Conservation (phyloP, 176 grass and related monocot genomes). For the Neostapfia colusana region DNA sequence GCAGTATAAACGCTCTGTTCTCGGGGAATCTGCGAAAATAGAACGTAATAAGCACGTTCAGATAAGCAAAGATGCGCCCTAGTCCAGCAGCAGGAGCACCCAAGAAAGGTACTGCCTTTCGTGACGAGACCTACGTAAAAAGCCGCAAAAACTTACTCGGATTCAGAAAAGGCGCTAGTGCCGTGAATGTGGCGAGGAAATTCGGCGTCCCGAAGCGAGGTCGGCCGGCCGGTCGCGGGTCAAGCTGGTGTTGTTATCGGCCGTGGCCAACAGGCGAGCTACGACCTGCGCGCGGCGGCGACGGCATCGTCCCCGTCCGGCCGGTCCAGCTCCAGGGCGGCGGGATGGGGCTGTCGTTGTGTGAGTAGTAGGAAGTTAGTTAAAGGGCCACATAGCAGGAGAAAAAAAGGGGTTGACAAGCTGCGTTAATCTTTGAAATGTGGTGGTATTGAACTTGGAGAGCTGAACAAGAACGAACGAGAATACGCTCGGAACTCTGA, state of each 20-base stretch:
- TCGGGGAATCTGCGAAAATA: conserved; percentile 12
- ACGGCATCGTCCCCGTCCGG: not conserved
- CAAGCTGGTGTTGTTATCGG: not conserved
- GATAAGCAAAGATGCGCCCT: conserved; percentile 33
- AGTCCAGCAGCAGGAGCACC: not conserved
- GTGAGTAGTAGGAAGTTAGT: conserved; percentile 20
- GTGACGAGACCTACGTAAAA: conserved; percentile 1
- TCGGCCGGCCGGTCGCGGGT: conserved; percentile 28
- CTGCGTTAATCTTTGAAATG: not conserved
- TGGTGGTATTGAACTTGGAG: not conserved
- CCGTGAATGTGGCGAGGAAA: conserved; percentile 23
- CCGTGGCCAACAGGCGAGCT: conserved; percentile 6
- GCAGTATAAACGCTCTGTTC: conserved; percentile 19
- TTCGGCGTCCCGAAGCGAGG: conserved; percentile 12
- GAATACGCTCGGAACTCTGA: conserved; percentile 11
- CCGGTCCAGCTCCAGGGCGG: conserved; percentile 12
- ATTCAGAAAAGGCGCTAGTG: not conserved
- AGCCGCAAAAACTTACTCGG: conserved; percentile 38
- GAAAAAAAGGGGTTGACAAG: conserved; percentile 29
- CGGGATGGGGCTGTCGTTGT: conserved; percentile 19
- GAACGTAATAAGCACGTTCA: conserved; percentile 2
- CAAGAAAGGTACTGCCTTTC: not conserved
- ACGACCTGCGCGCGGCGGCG: not conserved
- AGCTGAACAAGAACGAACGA: not conserved
- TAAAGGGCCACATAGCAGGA: conserved; percentile 26